phyloP scores from a whole-genome alignment of 257 asterid species.

The Gardenia jasminoides region DNA sequence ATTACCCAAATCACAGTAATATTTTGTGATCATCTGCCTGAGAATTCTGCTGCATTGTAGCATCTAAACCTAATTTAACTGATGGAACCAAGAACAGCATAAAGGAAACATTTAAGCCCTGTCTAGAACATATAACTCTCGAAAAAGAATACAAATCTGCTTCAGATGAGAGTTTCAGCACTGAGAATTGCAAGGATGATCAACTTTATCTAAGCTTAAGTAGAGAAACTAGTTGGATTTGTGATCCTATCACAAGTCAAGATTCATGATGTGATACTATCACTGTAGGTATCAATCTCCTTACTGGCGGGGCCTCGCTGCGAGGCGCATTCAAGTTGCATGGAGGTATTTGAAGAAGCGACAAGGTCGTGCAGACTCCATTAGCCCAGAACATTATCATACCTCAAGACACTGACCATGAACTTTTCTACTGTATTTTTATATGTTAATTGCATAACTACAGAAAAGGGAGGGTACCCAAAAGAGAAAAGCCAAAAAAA shows the following conservation, averaged over 20 bases:
- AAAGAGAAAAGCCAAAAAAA: not conserved
- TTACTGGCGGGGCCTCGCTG: conserved; percentile 75
- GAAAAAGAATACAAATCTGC: not conserved
- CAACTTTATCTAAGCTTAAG: not conserved
- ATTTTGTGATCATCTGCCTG: too few species aligned
- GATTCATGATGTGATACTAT: not conserved
- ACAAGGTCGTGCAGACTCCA: conserved; percentile 41
- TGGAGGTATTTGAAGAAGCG: conserved; percentile 83
- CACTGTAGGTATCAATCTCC: conserved; percentile 67
- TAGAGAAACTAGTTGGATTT: not conserved
- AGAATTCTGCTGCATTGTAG: too few species aligned
- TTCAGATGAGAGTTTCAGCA: not conserved
- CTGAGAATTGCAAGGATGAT: not conserved
- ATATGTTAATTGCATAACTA: not conserved
- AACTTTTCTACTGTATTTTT: not conserved
- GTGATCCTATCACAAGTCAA: too few species aligned
- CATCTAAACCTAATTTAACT: too few species aligned
- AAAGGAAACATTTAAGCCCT: not conserved
- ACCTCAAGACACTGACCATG: not conserved
- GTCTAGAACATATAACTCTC: too few species aligned
- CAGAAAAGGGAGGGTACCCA: not conserved
- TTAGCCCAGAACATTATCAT: conserved; percentile 28
- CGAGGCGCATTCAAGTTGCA: conserved; percentile 73
- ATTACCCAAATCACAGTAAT: too few species aligned
- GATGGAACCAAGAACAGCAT: not conserved